These are phyloP conservation scores for Hibiscus mutabilis DNA, from an alignment of 345 rosid genomes.

Conservation along the genomic window DNA sequence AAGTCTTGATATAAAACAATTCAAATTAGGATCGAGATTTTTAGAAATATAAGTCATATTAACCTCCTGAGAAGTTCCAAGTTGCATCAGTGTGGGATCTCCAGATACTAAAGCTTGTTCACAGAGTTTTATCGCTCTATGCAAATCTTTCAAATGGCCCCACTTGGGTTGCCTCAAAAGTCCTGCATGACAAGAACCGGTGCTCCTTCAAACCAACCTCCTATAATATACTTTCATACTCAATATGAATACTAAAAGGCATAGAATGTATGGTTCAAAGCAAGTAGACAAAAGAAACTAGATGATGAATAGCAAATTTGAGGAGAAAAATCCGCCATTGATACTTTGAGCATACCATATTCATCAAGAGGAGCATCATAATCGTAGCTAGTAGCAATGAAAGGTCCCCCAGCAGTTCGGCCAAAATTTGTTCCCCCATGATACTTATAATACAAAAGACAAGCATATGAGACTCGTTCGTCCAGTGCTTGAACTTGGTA, in stretches of 20 bases:
- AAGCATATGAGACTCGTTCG: constrained; percentile 12
- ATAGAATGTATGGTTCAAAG: neutral
- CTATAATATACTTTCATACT: neutral
- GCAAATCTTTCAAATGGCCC: constrained; percentile 99
- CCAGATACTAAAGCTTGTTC: constrained; percentile 81
- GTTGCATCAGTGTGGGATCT: constrained; percentile 50
- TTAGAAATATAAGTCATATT: constrained; percentile 9
- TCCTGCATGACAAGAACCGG: constrained; percentile 38
- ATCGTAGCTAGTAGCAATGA: constrained; percentile 95
- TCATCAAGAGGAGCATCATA: constrained; percentile 97
- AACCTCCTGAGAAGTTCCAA: constrained; percentile 91
- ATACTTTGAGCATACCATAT: constrained; percentile 53
- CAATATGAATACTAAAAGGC: neutral
- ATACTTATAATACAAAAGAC: constrained; percentile 44
- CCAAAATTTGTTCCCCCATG: constrained; percentile 99
- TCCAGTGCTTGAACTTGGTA: constrained; percentile 5
- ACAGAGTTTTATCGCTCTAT: constrained; percentile 82
- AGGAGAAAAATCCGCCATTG: neutral
- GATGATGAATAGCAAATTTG: neutral
- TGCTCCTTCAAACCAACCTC: constrained; percentile 3
- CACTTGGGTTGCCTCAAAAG: constrained; percentile 92
- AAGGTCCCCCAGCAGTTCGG: constrained; percentile 99
- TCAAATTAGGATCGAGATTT: neutral
- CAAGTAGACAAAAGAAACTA: neutral
- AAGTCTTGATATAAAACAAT: neutral